Evolutionary conservation across 129 eudicot species (phyloP).

Genomic region (Pittosporum tobira): DNA sequence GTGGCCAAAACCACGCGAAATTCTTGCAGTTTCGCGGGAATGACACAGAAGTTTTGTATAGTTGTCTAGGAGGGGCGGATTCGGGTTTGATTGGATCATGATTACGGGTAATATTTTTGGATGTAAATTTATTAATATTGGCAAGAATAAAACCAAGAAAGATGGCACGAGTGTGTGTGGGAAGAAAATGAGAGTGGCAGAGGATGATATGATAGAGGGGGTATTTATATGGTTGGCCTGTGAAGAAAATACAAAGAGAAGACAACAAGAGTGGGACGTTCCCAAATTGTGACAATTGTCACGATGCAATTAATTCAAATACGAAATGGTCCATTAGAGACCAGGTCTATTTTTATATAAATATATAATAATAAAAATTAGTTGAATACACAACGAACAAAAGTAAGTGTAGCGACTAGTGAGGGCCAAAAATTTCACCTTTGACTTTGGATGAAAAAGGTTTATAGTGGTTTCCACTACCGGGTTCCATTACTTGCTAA

Average conservation of each 20-base stretch:
- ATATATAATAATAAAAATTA: too few relatives aligned
- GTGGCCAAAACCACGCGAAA: not conserved
- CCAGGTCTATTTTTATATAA: constrained; percentile 13
- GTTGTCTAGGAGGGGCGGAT: constrained; percentile 39
- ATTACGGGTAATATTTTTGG: constrained; percentile 9
- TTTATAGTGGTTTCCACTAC: too few relatives aligned
- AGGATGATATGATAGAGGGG: constrained; percentile 13
- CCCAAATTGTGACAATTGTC: constrained; percentile 34
- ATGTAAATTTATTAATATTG: not conserved
- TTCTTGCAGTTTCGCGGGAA: not conserved
- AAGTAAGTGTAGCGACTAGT: too few relatives aligned
- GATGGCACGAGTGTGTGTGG: constrained; percentile 4
- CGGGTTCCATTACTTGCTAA: too few relatives aligned
- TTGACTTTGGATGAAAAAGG: too few relatives aligned
- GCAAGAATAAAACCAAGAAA: constrained; percentile 10
- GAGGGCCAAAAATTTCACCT: too few relatives aligned
- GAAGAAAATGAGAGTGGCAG: constrained; percentile 2
- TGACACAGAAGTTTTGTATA: constrained; percentile 22
- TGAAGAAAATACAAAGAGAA: constrained; percentile 24
- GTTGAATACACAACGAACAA: too few relatives aligned
- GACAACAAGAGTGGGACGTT: constrained; percentile 20
- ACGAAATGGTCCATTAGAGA: constrained; percentile 21
- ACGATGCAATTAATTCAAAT: constrained; percentile 14
- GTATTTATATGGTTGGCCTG: constrained; percentile 26
- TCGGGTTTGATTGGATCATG: constrained; percentile 30